Evolutionary conservation across 2,329 filamentous ascomycete species (phyloP).

Genomic region (Fusarium nelsonii): DNA sequence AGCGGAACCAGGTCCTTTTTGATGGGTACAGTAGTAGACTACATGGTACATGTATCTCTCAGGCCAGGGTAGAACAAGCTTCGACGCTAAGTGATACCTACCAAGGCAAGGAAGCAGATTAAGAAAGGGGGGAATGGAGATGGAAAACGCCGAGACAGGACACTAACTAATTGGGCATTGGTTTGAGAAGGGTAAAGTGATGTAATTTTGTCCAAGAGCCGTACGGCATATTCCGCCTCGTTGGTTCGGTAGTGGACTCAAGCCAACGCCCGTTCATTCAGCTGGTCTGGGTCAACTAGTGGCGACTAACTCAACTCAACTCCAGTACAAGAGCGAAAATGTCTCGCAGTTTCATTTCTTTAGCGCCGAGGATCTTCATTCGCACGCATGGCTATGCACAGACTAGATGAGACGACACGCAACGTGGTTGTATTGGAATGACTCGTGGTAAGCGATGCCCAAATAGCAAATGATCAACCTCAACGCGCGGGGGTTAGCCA

Average conservation of each 20-base stretch:
- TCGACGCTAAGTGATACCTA: slow-evolving; percentile 8
- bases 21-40: not conserved
- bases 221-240: not conserved
- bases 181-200: not conserved
- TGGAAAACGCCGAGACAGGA: not conserved
- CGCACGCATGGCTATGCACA: not conserved
- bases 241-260: not conserved
- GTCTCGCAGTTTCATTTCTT: not conserved
- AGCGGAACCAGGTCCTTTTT: slow-evolving; percentile 16
- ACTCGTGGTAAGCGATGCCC: not conserved
- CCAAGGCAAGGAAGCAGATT: not conserved
- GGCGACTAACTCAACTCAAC: slow-evolving; percentile 3
- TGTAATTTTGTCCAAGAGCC: slow-evolving; percentile 6
- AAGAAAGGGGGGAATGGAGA: slow-evolving; percentile 5
- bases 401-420: not conserved
- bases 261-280: not conserved
- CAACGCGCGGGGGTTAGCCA: too few relatives aligned
- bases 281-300: not conserved
- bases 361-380: not conserved
- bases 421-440: not conserved
- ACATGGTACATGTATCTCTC: too few relatives aligned
- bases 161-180: not conserved
- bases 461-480: not conserved
- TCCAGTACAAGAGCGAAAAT: not conserved
- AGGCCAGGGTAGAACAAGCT: slow-evolving; percentile 17